These are phyloP conservation scores for Thalassiosira pacifica DNA, from an alignment of 352 stramenopile genomes.

Conservation along the genomic window DNA sequence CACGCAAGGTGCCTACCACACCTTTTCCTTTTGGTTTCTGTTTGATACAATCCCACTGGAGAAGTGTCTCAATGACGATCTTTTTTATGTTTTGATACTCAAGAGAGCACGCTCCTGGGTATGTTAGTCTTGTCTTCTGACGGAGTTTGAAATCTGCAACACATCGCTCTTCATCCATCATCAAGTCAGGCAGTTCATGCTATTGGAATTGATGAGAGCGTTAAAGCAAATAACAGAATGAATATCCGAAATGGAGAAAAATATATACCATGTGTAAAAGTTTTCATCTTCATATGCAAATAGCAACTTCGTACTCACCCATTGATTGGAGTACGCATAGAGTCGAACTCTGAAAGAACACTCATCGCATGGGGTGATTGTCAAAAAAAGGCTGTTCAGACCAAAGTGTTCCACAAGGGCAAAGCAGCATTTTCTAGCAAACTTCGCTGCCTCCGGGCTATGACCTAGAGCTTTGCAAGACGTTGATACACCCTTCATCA, in stretches of 20 bases:
- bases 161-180: not conserved
- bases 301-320: too few species aligned
- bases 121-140: conserved; percentile 6
- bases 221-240: too few species aligned
- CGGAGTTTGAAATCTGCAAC: conserved; percentile 14
- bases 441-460: conserved; percentile 5
- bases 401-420: not conserved
- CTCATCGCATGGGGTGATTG: not conserved
- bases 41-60: conserved; percentile 21
- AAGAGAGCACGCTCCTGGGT: conserved; percentile 38
- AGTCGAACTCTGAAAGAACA: conserved; percentile 4
- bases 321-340: too few species aligned
- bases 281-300: too few species aligned
- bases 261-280: too few species aligned
- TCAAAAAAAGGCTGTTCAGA: conserved; percentile 5
- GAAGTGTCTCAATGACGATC: conserved; percentile 21
- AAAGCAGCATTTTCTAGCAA: not conserved
- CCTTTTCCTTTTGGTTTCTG: conserved; percentile 14
- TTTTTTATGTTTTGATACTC: conserved; percentile 20
- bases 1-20: conserved; percentile 24
- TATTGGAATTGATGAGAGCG: too few species aligned
- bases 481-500: conserved; percentile 36
- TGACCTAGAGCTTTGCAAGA: conserved; percentile 31
- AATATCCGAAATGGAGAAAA: too few species aligned
- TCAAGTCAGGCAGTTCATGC: conserved; percentile 2